Base-by-base conservation (phyloP, 1,284 basidiomycete species). In the Anthracocystis walkeri region DNA sequence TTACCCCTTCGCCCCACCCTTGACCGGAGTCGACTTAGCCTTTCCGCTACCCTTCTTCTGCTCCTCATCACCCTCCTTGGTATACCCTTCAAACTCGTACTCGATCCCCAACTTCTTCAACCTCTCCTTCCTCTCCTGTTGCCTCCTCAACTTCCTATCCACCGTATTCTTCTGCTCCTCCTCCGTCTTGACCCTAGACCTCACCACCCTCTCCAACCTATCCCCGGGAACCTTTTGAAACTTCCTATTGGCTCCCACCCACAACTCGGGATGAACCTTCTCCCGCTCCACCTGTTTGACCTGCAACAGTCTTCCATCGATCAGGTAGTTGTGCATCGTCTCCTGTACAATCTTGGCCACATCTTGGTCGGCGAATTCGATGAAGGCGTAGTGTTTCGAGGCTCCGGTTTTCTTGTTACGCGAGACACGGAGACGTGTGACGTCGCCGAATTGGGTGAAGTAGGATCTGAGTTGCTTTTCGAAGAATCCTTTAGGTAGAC, bases 241-340 rank as follows among this genome's bases (percentile, higher is more conserved):
- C 86, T 93, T 95, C 78, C 92, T 90, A 86, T 97, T 96, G 23
- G 95, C 93, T n/a, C 97, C 96, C 16, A 96, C 88, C 97, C 97
- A 99, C 4, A 99, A 87, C 82, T 95, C 90, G 5, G 95, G 92
- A 85, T 99, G 95, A 0, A 98, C 90, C 75, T 96, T 87, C 33
- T 95, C 93, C 77, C 91, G 90, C 21, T 94, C 92, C 46, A 88
- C 87, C 81, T 92, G 91, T 18, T 74, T 68, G 87, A 96, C 97
- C 67, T 90, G 90, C 52, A 99, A 88, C 74, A 99, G 91, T 81
- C 97, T 94, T 4, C 95, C 95, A 88, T 93, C 90, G 76, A 99
- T 88, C 31, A 99, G 90, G 86, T 98, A 99, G 87, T 98, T 98
- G 89, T 99, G 90, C 96, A 99, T 98, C 49, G 97, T 99, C 83